phyloP scores from a whole-genome alignment of 2,329 filamentous ascomycete species.

The Sphaerulina populicola region DNA sequence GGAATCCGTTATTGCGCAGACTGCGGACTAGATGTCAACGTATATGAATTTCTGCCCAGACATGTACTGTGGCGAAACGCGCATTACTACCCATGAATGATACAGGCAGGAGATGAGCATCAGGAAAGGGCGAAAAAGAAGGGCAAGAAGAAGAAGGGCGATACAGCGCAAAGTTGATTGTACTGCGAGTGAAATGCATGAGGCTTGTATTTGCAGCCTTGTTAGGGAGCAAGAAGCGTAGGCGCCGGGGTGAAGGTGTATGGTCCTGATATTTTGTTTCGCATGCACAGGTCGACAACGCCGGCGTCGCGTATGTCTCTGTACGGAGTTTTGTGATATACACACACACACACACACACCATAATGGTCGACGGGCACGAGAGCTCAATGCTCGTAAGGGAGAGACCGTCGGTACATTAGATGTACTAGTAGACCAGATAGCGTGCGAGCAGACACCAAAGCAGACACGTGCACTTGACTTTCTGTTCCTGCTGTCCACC shows the following conservation, averaged over 20 bases:
- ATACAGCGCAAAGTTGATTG: slow-evolving; percentile 6
- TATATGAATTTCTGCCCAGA: not conserved
- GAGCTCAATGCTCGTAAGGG: not conserved
- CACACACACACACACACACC: not conserved
- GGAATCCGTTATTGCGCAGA: not conserved
- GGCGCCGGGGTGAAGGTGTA: slow-evolving; percentile 5
- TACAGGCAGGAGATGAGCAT: slow-evolving; percentile 6
- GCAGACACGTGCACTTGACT: not conserved
- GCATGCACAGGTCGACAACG: slow-evolving; percentile 10
- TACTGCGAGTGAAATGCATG: slow-evolving; percentile 3
- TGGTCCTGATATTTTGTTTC: slow-evolving; percentile 2
- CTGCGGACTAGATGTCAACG: not conserved
- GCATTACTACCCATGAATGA: not conserved
- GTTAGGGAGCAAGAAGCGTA: slow-evolving; percentile 11
- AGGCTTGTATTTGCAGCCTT: slow-evolving; percentile 9
- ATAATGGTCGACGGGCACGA: not conserved
- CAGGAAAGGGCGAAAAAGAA: not conserved
- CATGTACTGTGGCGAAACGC: not conserved
- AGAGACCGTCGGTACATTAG: not conserved
- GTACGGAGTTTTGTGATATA: slow-evolving; percentile 6
- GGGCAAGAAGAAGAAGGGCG: slow-evolving; percentile 7
- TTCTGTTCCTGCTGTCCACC: not conserved
- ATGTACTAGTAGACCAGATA: not conserved
- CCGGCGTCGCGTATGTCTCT: slow-evolving; percentile 10
- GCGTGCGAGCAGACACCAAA: not conserved